Percentiles rank a stretch among this genome's conserved stretches.
Evolutionary conservation across 768 basidiomycete genomes (phyloP).

Genomic region (Lentinula edodes): DNA sequence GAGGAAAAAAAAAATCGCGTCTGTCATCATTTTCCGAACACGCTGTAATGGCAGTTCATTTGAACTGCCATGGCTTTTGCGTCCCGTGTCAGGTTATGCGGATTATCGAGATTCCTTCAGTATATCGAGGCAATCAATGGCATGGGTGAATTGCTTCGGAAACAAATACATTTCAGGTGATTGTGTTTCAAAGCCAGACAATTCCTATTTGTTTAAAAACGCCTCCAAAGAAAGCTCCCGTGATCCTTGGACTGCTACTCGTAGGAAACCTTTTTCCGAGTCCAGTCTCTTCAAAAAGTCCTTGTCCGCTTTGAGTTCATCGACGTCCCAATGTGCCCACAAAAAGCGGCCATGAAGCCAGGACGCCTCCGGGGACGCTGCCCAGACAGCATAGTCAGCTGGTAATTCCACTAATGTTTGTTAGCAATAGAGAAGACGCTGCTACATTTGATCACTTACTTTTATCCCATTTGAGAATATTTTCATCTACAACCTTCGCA

Average conservation of each 20-base stretch:
- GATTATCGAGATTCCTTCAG: no score
- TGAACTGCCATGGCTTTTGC: no score
- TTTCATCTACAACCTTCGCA: background rate
- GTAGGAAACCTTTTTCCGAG: background rate
- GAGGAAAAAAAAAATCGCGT: no score
- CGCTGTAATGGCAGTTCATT: no score
- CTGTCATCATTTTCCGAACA: no score
- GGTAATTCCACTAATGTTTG: background rate
- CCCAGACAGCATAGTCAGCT: background rate
- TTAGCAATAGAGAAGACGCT: background rate
- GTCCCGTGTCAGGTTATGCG: no score
- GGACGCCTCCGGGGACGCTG: background rate
- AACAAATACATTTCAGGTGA: no score
- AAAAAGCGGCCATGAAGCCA: slow-evolving; percentile 1
- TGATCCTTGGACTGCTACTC: background rate
- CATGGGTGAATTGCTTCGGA: no score
- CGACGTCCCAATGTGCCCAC: slow-evolving; percentile 2
- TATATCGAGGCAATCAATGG: no score
- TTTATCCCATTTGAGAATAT: background rate
- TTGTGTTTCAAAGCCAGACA: no score
- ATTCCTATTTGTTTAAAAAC: background rate
- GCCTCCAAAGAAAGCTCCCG: background rate
- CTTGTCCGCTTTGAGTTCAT: background rate
- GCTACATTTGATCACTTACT: background rate
- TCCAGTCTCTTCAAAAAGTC: background rate